Evolutionary conservation across 352 stramenopile species (phyloP).

Genomic region (Peronospora farinosa): DNA sequence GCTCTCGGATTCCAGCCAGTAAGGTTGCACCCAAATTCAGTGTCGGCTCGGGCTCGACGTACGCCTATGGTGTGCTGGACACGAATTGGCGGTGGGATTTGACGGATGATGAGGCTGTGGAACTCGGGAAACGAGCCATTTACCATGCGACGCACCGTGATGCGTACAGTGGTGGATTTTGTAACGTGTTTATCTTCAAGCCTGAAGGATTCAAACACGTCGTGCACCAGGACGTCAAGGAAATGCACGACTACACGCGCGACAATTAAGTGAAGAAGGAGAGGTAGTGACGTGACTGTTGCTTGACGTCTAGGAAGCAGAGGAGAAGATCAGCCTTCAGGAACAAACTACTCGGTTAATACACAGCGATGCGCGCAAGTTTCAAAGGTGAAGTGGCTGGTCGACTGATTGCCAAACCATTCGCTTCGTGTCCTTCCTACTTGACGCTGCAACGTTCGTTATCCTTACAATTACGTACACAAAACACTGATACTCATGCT

Average conservation of each 20-base stretch:
- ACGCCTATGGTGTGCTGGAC: constrained; percentile 99
- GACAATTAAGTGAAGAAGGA: constrained; percentile 31
- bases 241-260: constrained; percentile 92
- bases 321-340: background rate
- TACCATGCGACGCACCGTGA: constrained; percentile 99
- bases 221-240: constrained; percentile 95
- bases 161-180: constrained; percentile 96
- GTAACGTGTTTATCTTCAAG: constrained; percentile 96
- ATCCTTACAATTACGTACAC: constrained; percentile 6
- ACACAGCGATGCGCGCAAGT: constrained; percentile 3
- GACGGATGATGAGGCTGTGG: constrained; percentile 98
- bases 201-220: constrained; percentile 96
- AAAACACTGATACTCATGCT: constrained; percentile 19
- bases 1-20: constrained; percentile 94
- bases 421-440: background rate
- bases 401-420: background rate
- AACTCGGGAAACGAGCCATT: constrained; percentile 98
- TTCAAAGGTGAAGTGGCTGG: background rate
- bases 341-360: no score
- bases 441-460: constrained; percentile 2
- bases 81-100: constrained; percentile 94
- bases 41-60: constrained; percentile 97
- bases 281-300: background rate
- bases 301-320: constrained; percentile 2
- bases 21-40: constrained; percentile 95